phyloP scores from a whole-genome alignment of 2,329 filamentous ascomycete species.

The Sarocladium strictum region DNA sequence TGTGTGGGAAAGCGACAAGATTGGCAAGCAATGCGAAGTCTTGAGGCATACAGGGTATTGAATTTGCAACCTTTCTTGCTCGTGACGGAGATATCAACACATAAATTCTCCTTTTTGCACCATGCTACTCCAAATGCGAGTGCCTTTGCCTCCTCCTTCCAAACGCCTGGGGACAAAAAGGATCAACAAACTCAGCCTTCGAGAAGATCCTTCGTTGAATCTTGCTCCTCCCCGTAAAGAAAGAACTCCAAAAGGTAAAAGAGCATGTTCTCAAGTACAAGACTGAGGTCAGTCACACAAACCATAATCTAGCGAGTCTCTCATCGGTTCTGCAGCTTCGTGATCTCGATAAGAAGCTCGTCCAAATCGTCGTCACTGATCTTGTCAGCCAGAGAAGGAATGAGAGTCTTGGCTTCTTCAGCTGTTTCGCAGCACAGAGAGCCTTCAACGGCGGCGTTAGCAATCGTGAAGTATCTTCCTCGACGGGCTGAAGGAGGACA shows the following conservation, averaged over 20 bases:
- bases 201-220: background rate
- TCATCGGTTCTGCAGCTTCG: slow-evolving; percentile 57
- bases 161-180: background rate
- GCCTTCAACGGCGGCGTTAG: slow-evolving; percentile 43
- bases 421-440: slow-evolving; percentile 87
- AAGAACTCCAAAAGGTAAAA: background rate
- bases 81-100: background rate
- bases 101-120: background rate
- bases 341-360: slow-evolving; percentile 83
- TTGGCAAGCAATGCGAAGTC: background rate
- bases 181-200: background rate
- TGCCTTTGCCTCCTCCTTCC: background rate
- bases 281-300: background rate
- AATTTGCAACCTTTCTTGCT: background rate
- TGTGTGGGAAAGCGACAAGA: background rate
- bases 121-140: background rate
- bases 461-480: background rate
- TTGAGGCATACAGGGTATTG: background rate
- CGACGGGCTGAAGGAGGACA: slow-evolving; percentile 2
- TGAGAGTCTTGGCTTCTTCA: slow-evolving; percentile 94
- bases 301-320: background rate
- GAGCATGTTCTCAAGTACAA: background rate
- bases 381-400: slow-evolving; percentile 83
- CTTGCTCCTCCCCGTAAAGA: background rate
- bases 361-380: slow-evolving; percentile 85